Evolutionary conservation across 306 rosid species (phyloP).

Genomic region (Trifolium pratense): DNA sequence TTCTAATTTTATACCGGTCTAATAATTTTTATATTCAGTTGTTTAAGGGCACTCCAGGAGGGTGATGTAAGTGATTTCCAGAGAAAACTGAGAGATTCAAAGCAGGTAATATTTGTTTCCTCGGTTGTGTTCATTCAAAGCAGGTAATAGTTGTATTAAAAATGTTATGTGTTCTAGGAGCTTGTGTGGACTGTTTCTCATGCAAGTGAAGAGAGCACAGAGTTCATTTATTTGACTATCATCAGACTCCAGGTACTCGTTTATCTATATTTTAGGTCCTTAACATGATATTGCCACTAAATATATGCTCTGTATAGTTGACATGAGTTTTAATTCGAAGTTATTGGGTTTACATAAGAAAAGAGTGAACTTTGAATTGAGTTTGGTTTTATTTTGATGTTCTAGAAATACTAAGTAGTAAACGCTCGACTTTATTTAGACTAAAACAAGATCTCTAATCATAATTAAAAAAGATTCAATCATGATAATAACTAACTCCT

Average conservation of each 20-base stretch:
- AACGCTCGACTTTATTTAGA: not conserved
- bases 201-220: constrained; percentile 95
- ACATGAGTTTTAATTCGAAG: constrained; percentile 1
- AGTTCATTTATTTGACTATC: constrained; percentile 73
- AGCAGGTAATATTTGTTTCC: constrained; percentile 68
- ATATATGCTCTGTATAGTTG: constrained; percentile 15
- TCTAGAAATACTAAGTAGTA: too few relatives aligned
- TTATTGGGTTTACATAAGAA: not conserved
- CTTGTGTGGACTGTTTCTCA: constrained; percentile 83
- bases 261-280: constrained; percentile 25
- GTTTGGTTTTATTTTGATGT: not conserved
- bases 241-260: constrained; percentile 80
- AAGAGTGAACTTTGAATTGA: constrained; percentile 12
- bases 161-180: constrained; percentile 57
- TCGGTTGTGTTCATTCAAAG: too few relatives aligned
- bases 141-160: too few relatives aligned
- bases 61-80: constrained; percentile 72
- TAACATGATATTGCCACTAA: constrained; percentile 22
- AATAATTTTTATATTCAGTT: constrained; percentile 53
- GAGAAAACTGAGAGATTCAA: constrained; percentile 68
- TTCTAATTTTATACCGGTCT: constrained; percentile 10
- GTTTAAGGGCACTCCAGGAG: constrained; percentile 88
- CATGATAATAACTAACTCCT: too few relatives aligned
- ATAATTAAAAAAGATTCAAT: not conserved
- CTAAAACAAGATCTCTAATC: not conserved